A percentile compares a stretch with the other conserved stretches of the same genome.
These are phyloP conservation scores for Penicillium janthinellum DNA, from an alignment of 2,329 filamentous ascomycete genomes.

Conservation along the genomic window DNA sequence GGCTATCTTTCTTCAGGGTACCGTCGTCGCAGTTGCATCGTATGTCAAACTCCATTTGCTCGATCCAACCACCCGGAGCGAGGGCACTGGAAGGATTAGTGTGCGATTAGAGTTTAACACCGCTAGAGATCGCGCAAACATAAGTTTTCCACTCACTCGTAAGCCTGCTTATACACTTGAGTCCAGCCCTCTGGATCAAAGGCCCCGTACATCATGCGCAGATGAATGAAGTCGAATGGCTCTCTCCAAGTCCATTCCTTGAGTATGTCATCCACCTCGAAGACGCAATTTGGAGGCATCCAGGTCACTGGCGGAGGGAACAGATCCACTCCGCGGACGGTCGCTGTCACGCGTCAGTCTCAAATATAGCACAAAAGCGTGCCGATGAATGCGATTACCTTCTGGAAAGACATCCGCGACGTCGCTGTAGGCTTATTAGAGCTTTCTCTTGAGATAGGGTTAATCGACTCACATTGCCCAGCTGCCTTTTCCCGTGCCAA, in stretches of 20 bases:
- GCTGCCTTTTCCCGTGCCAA: constrained; percentile 15
- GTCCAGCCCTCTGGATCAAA: constrained; percentile 13
- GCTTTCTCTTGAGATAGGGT: not conserved
- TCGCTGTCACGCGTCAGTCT: constrained; percentile 9
- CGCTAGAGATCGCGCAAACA: not conserved
- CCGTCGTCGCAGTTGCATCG: constrained; percentile 14
- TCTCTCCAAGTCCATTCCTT: constrained; percentile 22
- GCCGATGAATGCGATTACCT: constrained; percentile 2
- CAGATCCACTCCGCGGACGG: constrained; percentile 26
- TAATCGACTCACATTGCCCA: constrained; percentile 15
- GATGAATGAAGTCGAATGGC: constrained; percentile 26
- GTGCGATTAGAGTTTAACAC: not conserved
- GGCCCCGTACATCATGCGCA: constrained; percentile 15
- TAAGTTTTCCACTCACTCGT: constrained; percentile 10
- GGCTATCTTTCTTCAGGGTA: constrained; percentile 12
- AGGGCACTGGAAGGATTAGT: constrained; percentile 5
- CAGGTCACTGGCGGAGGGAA: constrained; percentile 21
- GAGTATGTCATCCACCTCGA: constrained; percentile 27
- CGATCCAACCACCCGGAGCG: constrained; percentile 16
- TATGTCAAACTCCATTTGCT: constrained; percentile 17
- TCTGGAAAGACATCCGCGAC: constrained; percentile 13
- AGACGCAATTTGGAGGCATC: constrained; percentile 28
- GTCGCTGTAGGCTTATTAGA: constrained; percentile 6
- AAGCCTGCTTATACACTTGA: constrained; percentile 10
- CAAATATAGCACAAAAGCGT: not conserved